Conservation (phyloP, 805 yeast species). For the Ogataea henricii region DNA sequence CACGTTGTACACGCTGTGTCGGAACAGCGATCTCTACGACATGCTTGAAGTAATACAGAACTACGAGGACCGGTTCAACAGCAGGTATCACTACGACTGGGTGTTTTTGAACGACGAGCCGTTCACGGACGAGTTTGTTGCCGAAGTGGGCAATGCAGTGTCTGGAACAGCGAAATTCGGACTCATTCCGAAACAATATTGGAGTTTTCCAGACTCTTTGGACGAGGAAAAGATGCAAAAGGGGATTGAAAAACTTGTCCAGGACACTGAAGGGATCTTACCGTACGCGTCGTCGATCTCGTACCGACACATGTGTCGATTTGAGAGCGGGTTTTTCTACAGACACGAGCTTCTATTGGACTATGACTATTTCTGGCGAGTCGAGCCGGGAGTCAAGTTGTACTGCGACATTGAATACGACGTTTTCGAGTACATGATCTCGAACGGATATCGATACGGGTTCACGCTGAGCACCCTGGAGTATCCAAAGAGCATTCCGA, state of each 20-base stretch:
- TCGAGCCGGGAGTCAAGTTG: constrained; percentile 78
- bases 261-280: constrained; percentile 40
- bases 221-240: constrained; percentile 21
- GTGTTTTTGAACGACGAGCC: constrained; percentile 72
- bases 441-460: constrained; percentile 66
- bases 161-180: constrained; percentile 69
- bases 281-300: constrained; percentile 65
- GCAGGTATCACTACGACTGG: constrained; percentile 70
- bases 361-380: constrained; percentile 89
- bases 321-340: constrained; percentile 82
- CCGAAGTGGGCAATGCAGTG: constrained; percentile 48
- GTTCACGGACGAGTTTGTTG: constrained; percentile 58
- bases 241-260: constrained; percentile 18
- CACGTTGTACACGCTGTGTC: constrained; percentile 67
- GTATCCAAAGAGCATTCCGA: constrained; percentile 63
- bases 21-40: constrained; percentile 62
- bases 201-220: constrained; percentile 62
- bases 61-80: constrained; percentile 68
- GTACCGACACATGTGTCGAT: constrained; percentile 88
- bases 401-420: constrained; percentile 79
- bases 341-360: constrained; percentile 66
- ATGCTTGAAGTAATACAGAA: constrained; percentile 61
- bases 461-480: constrained; percentile 77
- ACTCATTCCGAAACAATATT: constrained; percentile 56
- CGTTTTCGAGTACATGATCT: constrained; percentile 71